Percentiles rank a stretch among this genome's conserved stretches.
Evolutionary conservation across 1,139 yeast genomes (phyloP).

Genomic region (Scheffersomyces quercinus): DNA sequence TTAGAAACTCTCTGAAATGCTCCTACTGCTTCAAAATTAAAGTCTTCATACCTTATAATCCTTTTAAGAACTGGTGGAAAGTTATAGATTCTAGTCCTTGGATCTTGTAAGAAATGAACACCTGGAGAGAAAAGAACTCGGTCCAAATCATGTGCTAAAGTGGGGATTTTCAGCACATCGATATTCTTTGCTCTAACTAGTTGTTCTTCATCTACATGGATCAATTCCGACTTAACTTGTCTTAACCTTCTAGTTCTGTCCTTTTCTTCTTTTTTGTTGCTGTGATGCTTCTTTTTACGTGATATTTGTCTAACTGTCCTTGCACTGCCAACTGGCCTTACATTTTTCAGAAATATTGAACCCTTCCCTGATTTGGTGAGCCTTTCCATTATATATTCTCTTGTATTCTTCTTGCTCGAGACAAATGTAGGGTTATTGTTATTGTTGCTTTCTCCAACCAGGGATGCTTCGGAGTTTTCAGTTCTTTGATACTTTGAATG

Average conservation of each 20-base stretch:
- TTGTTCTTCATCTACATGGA: conserved; percentile 8
- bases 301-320: too few relatives aligned
- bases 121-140: conserved; percentile 80
- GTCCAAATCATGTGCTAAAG: conserved; percentile 63
- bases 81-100: conserved; percentile 71
- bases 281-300: background rate
- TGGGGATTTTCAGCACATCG: conserved; percentile 31
- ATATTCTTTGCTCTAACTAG: conserved; percentile 25
- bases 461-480: too few relatives aligned
- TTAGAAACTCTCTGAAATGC: conserved; percentile 69
- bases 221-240: conserved; percentile 1
- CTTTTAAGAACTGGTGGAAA: conserved; percentile 62
- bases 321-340: background rate
- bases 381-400: background rate
- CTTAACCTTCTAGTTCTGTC: background rate
- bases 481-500: too few relatives aligned
- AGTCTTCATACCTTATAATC: conserved; percentile 67
- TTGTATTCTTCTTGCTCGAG: background rate
- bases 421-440: too few relatives aligned
- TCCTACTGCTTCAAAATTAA: conserved; percentile 57
- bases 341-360: background rate
- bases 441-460: too few relatives aligned
- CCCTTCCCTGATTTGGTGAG: background rate
- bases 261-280: background rate
- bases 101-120: conserved; percentile 76